phyloP scores from a whole-genome alignment of 1,284 basidiomycete genomes.

The Moesziomyces sp. region DNA sequence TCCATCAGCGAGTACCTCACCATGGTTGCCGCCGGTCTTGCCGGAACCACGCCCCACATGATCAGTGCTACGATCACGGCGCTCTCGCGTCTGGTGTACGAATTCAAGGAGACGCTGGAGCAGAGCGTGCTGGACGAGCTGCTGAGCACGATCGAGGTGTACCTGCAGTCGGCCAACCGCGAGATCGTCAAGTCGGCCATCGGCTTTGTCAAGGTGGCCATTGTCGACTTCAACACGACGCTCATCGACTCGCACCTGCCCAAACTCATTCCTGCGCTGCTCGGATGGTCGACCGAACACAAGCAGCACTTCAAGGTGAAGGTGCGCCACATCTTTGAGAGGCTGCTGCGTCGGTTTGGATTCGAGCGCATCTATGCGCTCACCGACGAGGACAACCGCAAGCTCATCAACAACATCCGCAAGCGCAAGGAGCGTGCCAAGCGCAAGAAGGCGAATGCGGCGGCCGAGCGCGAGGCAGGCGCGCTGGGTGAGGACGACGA shows the following conservation, averaged over 20 bases:
- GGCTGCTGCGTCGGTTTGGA: slow-evolving; percentile 89
- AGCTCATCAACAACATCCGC: slow-evolving; percentile 87
- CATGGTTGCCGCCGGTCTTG: slow-evolving; percentile 95
- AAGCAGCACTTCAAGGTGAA: slow-evolving; percentile 99
- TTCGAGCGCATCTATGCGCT: slow-evolving; percentile 79
- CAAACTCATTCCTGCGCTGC: slow-evolving; percentile 82
- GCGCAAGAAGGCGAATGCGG: slow-evolving; percentile 68
- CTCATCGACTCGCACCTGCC: slow-evolving; percentile 81
- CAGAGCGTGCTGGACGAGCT: slow-evolving; percentile 84
- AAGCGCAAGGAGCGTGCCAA: slow-evolving; percentile 91
- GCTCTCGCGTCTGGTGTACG: slow-evolving; percentile 91
- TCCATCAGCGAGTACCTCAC: slow-evolving; percentile 92
- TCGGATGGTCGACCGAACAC: slow-evolving; percentile 94
- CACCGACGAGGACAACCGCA: slow-evolving; percentile 77
- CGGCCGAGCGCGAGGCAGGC: slow-evolving; percentile 70
- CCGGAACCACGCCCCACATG: slow-evolving; percentile 95
- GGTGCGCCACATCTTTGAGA: slow-evolving; percentile 95
- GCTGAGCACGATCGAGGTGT: slow-evolving; percentile 86
- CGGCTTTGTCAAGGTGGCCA: slow-evolving; percentile 92
- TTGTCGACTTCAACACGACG: slow-evolving; percentile 81
- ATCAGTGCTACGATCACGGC: slow-evolving; percentile 96
- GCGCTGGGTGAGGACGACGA: slow-evolving; percentile 40
- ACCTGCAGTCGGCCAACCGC: slow-evolving; percentile 90
- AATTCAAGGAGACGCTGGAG: slow-evolving; percentile 83
- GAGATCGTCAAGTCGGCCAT: slow-evolving; percentile 97